Percentiles rank a stretch among this genome's conserved stretches.
phyloP scores from a whole-genome alignment of 2,329 filamentous ascomycete genomes.

The Teratosphaeria zuluensis region DNA sequence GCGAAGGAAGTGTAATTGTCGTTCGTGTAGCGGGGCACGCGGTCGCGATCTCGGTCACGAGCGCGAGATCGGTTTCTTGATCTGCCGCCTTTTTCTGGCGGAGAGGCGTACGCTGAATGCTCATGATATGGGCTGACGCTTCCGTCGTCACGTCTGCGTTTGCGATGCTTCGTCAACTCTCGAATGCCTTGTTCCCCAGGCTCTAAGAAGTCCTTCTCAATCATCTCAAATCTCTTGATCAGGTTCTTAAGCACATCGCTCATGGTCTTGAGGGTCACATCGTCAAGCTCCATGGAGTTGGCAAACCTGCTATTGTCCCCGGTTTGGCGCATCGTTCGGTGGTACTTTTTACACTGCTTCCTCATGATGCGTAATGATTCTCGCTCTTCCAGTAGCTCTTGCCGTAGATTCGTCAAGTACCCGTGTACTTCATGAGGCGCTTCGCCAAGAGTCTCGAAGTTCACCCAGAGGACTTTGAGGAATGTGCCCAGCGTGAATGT shows the following conservation, averaged over 20 bases:
- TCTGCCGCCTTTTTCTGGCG: slow-evolving; percentile 16
- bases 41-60: slow-evolving; percentile 6
- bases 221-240: slow-evolving; percentile 26
- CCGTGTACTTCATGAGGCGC: slow-evolving; percentile 31
- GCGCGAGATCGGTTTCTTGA: slow-evolving; percentile 4
- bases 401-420: slow-evolving; percentile 31
- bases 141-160: slow-evolving; percentile 9
- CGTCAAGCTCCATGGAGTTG: slow-evolving; percentile 23
- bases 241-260: slow-evolving; percentile 26
- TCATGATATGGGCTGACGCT: slow-evolving; percentile 14
- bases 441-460: slow-evolving; percentile 28
- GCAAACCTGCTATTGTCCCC: slow-evolving; percentile 12
- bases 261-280: slow-evolving; percentile 28
- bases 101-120: slow-evolving; percentile 19
- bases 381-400: slow-evolving; percentile 33
- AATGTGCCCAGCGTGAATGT: slow-evolving; percentile 36
- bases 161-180: slow-evolving; percentile 9
- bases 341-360: slow-evolving; percentile 9
- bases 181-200: slow-evolving; percentile 16
- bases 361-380: slow-evolving; percentile 24
- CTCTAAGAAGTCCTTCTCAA: slow-evolving; percentile 31
- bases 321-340: slow-evolving; percentile 3
- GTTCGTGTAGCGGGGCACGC: slow-evolving; percentile 1
- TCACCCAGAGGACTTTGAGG: slow-evolving; percentile 32
- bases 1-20: slow-evolving; percentile 2